Conservation (phyloP, 2,329 filamentous ascomycete species). For the Beauveria brongniartii region DNA sequence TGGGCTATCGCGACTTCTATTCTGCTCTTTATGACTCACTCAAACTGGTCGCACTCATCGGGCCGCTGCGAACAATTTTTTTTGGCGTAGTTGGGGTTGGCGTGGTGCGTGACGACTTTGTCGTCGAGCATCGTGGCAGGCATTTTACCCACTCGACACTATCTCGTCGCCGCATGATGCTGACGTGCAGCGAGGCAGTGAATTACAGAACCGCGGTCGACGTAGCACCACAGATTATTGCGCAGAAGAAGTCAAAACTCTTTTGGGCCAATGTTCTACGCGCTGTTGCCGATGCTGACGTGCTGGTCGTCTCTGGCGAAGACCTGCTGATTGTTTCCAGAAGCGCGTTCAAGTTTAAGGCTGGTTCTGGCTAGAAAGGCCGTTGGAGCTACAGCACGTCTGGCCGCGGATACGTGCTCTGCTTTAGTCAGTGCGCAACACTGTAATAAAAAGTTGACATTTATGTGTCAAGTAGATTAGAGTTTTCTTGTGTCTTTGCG, state of each 20-base stretch:
- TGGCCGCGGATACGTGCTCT: not conserved
- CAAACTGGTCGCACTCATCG: constrained; percentile 95
- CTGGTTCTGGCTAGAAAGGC: constrained; percentile 37
- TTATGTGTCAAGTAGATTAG: not conserved
- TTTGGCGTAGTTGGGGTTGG: constrained; percentile 94
- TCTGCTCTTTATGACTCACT: constrained; percentile 99
- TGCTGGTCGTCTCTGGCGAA: constrained; percentile 99
- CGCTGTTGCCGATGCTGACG: constrained; percentile 99
- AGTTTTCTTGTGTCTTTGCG: not conserved
- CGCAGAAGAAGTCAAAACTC: constrained; percentile 96
- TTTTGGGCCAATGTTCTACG: constrained; percentile 99
- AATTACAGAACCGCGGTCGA: constrained; percentile 98
- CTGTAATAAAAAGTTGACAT: too few relatives aligned
- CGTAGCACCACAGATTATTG: constrained; percentile 91
- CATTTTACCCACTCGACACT: constrained; percentile 88
- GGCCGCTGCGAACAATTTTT: constrained; percentile 86
- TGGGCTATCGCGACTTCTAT: constrained; percentile 99
- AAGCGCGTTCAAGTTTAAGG: constrained; percentile 98
- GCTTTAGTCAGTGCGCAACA: not conserved
- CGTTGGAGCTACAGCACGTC: not conserved
- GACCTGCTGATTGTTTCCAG: constrained; percentile 98
- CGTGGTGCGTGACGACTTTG: constrained; percentile 99
- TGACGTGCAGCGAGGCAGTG: constrained; percentile 95
- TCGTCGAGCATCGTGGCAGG: constrained; percentile 97
- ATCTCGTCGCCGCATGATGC: constrained; percentile 99